phyloP scores from a whole-genome alignment of 345 rosid species.

The Angophora floribunda region DNA sequence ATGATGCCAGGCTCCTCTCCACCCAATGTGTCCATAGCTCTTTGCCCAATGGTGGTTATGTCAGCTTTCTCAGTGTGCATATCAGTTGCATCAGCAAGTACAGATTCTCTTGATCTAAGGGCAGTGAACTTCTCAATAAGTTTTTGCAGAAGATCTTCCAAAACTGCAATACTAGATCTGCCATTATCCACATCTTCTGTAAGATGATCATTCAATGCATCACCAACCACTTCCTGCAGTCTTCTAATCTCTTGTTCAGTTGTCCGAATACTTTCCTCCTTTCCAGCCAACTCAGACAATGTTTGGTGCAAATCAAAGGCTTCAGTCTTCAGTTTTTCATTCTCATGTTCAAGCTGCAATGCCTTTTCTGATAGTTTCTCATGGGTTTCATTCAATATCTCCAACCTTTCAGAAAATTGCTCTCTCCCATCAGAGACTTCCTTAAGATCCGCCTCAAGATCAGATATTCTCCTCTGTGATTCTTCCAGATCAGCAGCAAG shows the following conservation, averaged over 20 bases:
- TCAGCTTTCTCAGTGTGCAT: background rate
- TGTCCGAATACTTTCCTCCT: slow-evolving; percentile 30
- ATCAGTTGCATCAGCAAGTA: slow-evolving; percentile 7
- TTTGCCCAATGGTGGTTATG: slow-evolving; percentile 16
- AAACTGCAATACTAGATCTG: slow-evolving; percentile 32
- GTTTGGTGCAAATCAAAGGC: slow-evolving; percentile 37
- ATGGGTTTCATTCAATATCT: slow-evolving; percentile 27
- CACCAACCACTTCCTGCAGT: slow-evolving; percentile 48
- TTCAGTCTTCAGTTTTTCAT: slow-evolving; percentile 42
- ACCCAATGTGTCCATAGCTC: slow-evolving; percentile 28
- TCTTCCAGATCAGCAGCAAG: slow-evolving; percentile 62
- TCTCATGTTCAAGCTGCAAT: slow-evolving; percentile 45
- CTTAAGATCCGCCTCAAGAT: slow-evolving; percentile 42
- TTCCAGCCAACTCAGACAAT: slow-evolving; percentile 38
- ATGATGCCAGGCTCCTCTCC: slow-evolving; percentile 20
- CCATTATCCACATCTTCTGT: slow-evolving; percentile 25
- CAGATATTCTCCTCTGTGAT: slow-evolving; percentile 37
- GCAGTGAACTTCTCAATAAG: slow-evolving; percentile 49
- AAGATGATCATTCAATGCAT: slow-evolving; percentile 46
- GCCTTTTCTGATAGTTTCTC: slow-evolving; percentile 32
- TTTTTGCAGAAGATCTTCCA: slow-evolving; percentile 59
- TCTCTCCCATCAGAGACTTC: slow-evolving; percentile 38
- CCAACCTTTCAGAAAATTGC: slow-evolving; percentile 51
- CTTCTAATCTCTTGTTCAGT: slow-evolving; percentile 39
- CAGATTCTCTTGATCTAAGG: slow-evolving; percentile 13